These are phyloP conservation scores for Apiosordaria backusii DNA, from an alignment of 495 filamentous ascomycete genomes.

Conservation along the genomic window DNA sequence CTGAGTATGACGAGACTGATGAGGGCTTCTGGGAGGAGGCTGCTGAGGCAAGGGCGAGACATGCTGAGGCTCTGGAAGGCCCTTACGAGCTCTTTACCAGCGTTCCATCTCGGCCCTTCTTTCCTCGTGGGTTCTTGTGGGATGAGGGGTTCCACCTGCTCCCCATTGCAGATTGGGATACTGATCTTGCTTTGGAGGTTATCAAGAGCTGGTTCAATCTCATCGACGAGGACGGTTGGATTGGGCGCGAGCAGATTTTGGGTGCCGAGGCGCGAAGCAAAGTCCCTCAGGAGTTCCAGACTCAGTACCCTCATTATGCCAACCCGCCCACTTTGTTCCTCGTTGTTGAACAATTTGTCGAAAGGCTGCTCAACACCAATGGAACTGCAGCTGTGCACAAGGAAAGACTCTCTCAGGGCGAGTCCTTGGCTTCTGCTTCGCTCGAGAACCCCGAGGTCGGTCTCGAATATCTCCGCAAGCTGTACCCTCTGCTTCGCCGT, in stretches of 20 bases:
- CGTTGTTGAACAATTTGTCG: conserved; percentile 75
- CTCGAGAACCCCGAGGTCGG: conserved; percentile 65
- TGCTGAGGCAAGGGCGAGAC: conserved; percentile 61
- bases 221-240: conserved; percentile 98
- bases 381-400: conserved; percentile 31
- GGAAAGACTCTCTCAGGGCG: conserved; percentile 34
- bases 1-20: conserved; percentile 92
- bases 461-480: conserved; percentile 66
- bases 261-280: conserved; percentile 93
- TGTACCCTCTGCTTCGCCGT: conserved; percentile 89
- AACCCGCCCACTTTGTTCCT: conserved; percentile 98
- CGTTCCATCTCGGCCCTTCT: conserved; percentile 92
- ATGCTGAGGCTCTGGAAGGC: conserved; percentile 66
- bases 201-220: conserved; percentile 93
- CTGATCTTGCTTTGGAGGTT: conserved; percentile 85
- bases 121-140: conserved; percentile 94
- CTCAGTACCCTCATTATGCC: conserved; percentile 96
- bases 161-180: conserved; percentile 89
- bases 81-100: conserved; percentile 89
- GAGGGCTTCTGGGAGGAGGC: conserved; percentile 98
- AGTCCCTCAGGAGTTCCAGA: conserved; percentile 90
- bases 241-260: conserved; percentile 93
- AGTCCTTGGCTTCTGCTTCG: conserved; percentile 52
- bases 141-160: conserved; percentile 97
- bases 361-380: conserved; percentile 57